phyloP scores from a whole-genome alignment of 2,329 filamentous ascomycete genomes.

The Trichoderma gracile region DNA sequence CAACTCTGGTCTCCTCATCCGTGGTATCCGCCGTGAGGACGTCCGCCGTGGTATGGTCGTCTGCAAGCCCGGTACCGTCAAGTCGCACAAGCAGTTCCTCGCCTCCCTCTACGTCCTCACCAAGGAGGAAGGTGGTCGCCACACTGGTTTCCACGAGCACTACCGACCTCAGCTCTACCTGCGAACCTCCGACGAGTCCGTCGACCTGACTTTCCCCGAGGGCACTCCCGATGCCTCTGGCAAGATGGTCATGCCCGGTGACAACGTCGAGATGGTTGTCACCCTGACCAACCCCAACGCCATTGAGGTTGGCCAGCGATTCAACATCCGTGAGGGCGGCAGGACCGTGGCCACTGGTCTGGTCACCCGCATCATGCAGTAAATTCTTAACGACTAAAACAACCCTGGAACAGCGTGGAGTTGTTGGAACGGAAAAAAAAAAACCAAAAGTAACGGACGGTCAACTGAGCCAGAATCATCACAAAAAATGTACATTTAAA shows the following conservation, averaged over 20 bases:
- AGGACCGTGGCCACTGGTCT: constrained; percentile 83
- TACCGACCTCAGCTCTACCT: constrained; percentile 97
- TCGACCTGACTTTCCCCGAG: constrained; percentile 83
- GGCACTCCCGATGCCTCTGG: constrained; percentile 68
- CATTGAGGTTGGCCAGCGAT: constrained; percentile 87
- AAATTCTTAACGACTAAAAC: constrained; percentile 35
- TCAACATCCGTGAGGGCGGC: constrained; percentile 98
- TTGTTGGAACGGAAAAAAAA: constrained; percentile 16
- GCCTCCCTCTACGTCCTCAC: constrained; percentile 94
- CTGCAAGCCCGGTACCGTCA: constrained; percentile 77
- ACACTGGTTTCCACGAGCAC: constrained; percentile 93
- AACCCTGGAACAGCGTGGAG: constrained; percentile 24
- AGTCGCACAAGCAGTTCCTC: constrained; percentile 88
- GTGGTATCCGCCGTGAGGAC: constrained; percentile 95
- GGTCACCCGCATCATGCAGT: constrained; percentile 70
- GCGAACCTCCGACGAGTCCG: constrained; percentile 81
- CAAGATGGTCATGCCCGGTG: constrained; percentile 95
- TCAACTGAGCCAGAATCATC: constrained; percentile 3
- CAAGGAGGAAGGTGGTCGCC: constrained; percentile 97
- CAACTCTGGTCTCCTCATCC: constrained; percentile 95
- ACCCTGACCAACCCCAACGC: constrained; percentile 83
- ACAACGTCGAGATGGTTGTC: constrained; percentile 97
- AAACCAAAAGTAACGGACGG: constrained; percentile 20
- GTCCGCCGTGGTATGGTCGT: constrained; percentile 94
- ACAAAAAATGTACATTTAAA: constrained; percentile 6